A percentile compares a stretch with the other conserved stretches of the same genome.
These are phyloP conservation scores for Blastocystis sp. DNA, from an alignment of 352 stramenopile genomes.

Conservation along the genomic window DNA sequence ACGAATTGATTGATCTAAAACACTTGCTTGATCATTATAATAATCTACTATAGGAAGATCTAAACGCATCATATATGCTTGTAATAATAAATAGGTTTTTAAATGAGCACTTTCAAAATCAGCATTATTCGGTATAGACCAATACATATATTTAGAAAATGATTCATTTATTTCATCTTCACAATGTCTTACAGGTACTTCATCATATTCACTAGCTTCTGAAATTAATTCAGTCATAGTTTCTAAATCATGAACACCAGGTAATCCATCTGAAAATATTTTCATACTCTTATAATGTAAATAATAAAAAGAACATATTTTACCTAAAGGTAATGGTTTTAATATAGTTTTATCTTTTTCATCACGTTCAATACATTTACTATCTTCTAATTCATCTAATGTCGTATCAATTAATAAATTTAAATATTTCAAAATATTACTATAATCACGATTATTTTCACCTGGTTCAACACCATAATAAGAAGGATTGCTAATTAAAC, in stretches of 20 bases:
- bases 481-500: constrained; percentile 76
- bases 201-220: constrained; percentile 66
- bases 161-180: constrained; percentile 67
- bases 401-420: constrained; percentile 55
- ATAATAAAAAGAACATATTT: constrained; percentile 81
- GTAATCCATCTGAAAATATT: constrained; percentile 47
- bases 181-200: constrained; percentile 84
- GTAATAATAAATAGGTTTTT: constrained; percentile 55
- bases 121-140: constrained; percentile 37
- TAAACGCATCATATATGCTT: constrained; percentile 72
- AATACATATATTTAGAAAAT: constrained; percentile 21
- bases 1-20: constrained; percentile 79
- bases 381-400: constrained; percentile 58
- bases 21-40: constrained; percentile 75
- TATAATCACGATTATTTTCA: constrained; percentile 41
- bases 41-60: constrained; percentile 89
- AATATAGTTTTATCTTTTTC: constrained; percentile 49
- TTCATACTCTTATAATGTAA: constrained; percentile 67
- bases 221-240: constrained; percentile 42
- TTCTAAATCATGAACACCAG: constrained; percentile 8
- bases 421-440: constrained; percentile 51
- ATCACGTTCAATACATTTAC: constrained; percentile 59
- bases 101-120: constrained; percentile 34
- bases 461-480: constrained; percentile 69
- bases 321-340: constrained; percentile 61